Evolutionary conservation across 352 stramenopile genomes (phyloP), one percentile per base, ranked within the genome.

Genomic region (Phytophthora palmivora): DNA sequence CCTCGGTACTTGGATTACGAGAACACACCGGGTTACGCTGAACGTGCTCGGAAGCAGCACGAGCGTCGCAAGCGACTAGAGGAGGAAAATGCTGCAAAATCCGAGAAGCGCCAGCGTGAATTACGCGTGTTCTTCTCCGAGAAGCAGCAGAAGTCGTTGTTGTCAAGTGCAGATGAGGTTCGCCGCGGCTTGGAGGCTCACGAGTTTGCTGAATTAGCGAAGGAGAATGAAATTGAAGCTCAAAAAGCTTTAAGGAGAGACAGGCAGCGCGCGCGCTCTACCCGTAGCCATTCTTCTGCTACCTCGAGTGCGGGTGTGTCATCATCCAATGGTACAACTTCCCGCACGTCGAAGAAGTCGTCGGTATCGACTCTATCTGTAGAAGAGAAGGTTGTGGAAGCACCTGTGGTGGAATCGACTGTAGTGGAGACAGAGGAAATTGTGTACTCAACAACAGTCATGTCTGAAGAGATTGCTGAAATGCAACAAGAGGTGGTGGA

Each of bases 51-150:
- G 28, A 48, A 72, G 58, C 84, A 92, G 53, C 51, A 83, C 14
- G 79, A 92, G 34, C 84, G 84, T 16, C 81, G 84, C 16, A 87
- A 78, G 48, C 79, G 81, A 11, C 64, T 92, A n/a, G 81, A 92
- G 52, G 67, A 84, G 43, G 67, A 70, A 18, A 92, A 91, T 47
- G 56, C 79, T 14, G 42, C 67, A 12, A 88, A 84, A 42, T 91
- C 84, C 3, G 69, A 82, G 12, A 74, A 84, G 45, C 79, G 84
- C 9, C 79, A 89, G 47, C 67, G 67, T 19, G 75, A 87, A 15
- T 45, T 92, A 28, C 71, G 75, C 6, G 54, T 66, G 15, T 76
- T 82, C 49, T 80, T 86, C 10, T 48, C 53, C 3, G 63, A 85
- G 7, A 75, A 78, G 50, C 76, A 88, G 24, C 73, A 83, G 14